These are phyloP conservation scores for Kregervanrija pseudodelftensis DNA, from an alignment of 805 yeast species.

Conservation along the genomic window DNA sequence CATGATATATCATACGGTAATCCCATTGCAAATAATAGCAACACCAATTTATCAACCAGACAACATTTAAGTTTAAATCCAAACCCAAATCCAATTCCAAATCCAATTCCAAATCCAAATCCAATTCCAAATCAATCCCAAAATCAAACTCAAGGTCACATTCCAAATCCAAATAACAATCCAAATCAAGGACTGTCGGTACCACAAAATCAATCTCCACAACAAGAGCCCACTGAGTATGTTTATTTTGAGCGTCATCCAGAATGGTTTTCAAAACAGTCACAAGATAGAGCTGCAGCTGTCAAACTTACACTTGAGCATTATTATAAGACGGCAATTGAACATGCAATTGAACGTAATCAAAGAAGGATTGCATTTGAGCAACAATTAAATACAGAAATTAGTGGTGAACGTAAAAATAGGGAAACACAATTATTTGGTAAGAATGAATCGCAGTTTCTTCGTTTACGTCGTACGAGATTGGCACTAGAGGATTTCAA, in stretches of 20 bases:
- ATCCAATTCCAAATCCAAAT: too few species aligned
- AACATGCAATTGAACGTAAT: slow-evolving; percentile 91
- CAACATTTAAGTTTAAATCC: too few species aligned
- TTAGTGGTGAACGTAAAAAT: slow-evolving; percentile 79
- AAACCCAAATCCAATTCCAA: too few species aligned
- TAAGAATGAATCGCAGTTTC: slow-evolving; percentile 78
- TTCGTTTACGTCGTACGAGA: slow-evolving; percentile 79
- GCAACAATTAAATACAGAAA: slow-evolving; percentile 58
- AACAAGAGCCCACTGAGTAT: slow-evolving; percentile 32
- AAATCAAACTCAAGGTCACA: too few species aligned
- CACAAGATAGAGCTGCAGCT: slow-evolving; percentile 82
- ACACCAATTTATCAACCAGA: slow-evolving; percentile 14
- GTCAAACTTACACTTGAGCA: slow-evolving; percentile 77
- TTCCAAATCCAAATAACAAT: too few species aligned
- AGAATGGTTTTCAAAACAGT: slow-evolving; percentile 57
- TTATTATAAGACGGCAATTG: slow-evolving; percentile 76
- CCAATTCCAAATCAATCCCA: too few species aligned
- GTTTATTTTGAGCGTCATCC: slow-evolving; percentile 81
- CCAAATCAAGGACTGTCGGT: slow-evolving; percentile 7
- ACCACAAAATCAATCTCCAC: slow-evolving; percentile 13
- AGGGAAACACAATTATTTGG: slow-evolving; percentile 80
- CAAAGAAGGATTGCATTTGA: slow-evolving; percentile 86
- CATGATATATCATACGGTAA: slow-evolving; percentile 12
- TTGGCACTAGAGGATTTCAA: slow-evolving; percentile 75
- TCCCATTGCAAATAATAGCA: slow-evolving; percentile 23